Base-by-base conservation (phyloP, 169 alveolate genomes). In the Eimeria acervulina region DNA sequence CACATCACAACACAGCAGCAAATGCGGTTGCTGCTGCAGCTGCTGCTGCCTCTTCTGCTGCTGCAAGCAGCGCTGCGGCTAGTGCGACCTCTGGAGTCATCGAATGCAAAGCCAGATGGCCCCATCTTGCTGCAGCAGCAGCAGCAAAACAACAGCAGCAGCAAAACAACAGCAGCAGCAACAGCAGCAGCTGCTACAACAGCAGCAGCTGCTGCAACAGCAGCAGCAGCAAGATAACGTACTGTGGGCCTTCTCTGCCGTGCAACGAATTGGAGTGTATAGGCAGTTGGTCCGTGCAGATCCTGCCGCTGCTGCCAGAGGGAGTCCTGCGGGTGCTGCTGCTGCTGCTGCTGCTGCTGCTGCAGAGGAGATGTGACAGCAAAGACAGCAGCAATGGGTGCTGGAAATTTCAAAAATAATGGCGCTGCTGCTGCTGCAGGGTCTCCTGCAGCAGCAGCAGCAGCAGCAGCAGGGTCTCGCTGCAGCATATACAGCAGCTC, bases 331-430 rank as follows among this genome's bases (percentile, higher is more conserved):
- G n/a, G n/a, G n/a, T n/a, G n/a, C n/a, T n/a, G 85, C 40, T 74
- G 85, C 85, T 74, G 85, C 63, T 80, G 90, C 70, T 83, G 80
- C 80, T 85, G 93, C 72, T 81, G 90, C 66, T n/a, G 74, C 74
- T 44, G 74, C 76, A 51, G 80, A 2, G 93, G 81, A 51, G 93
- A 85, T 19, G 93, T 59, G 31, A 61, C 93, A 51, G 93, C 90
- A 81, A 61, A 92, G 36, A 92, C 95, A 31, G 95, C 95, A 19
- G 95, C 95, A 51, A 92, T 92, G 7, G 95, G 95, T 23, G 95
- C 90, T 6, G 95, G 95, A 26, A 92, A 92, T 38, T 92, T 92
- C 52, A 92, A 31, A 52, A 92, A 92, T 31, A 92, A 59, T 31
- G 95, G 95, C 23, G 90, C 66, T 55, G 66, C 66, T 55, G 66